Conservation (phyloP, 1,139 yeast genomes). For the Candida sp. region DNA sequence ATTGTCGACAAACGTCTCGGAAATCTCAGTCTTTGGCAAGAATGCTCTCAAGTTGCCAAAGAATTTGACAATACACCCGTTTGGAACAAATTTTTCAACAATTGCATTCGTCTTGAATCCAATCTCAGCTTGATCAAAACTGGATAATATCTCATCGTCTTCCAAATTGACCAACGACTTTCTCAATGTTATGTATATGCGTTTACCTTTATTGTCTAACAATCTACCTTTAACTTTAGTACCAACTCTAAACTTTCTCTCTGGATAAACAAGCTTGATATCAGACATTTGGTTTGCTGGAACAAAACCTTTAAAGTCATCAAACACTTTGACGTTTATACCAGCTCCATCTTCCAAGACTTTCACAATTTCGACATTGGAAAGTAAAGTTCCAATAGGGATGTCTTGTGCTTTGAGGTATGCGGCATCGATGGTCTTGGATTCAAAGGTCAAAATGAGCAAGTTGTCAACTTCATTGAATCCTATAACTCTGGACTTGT, state of each 20-base stretch:
- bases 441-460: slow-evolving; percentile 71
- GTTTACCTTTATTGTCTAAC: slow-evolving; percentile 39
- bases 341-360: slow-evolving; percentile 71
- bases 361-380: slow-evolving; percentile 59
- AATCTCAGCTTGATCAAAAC: slow-evolving; percentile 54
- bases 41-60: slow-evolving; percentile 81
- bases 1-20: slow-evolving; percentile 81
- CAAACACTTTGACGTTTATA: slow-evolving; percentile 65
- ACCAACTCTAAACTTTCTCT: slow-evolving; percentile 88
- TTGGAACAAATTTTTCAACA: slow-evolving; percentile 70
- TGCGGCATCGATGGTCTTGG: slow-evolving; percentile 62
- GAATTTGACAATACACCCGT: slow-evolving; percentile 85
- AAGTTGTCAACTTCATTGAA: slow-evolving; percentile 69
- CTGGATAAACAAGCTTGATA: slow-evolving; percentile 84
- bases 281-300: slow-evolving; percentile 84
- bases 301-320: slow-evolving; percentile 75
- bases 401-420: slow-evolving; percentile 73
- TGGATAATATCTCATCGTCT: slow-evolving; percentile 58
- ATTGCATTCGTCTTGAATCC: slow-evolving; percentile 78
- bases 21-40: slow-evolving; percentile 85
- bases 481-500: slow-evolving; percentile 79
- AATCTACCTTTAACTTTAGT: slow-evolving; percentile 78
- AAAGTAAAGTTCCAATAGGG: slow-evolving; percentile 72
- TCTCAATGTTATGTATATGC: slow-evolving; percentile 72
- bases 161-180: slow-evolving; percentile 78